Base-by-base conservation (phyloP, 208 protist species). In the Herpetomonas samuelpessoai region DNA sequence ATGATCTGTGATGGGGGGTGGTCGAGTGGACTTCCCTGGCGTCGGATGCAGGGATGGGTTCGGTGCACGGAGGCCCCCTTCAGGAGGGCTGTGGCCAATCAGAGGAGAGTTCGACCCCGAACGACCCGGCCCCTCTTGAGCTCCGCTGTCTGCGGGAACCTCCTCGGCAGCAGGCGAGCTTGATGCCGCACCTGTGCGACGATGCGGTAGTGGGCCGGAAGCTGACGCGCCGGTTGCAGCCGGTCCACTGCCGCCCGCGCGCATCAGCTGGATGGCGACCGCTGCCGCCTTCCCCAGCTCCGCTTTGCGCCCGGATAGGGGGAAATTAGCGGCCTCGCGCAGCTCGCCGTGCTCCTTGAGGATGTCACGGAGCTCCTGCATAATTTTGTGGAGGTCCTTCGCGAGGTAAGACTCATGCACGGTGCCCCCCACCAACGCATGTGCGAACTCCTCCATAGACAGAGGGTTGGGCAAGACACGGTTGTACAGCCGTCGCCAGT, bases 331-430 rank as follows among this genome's bases (percentile, higher is more conserved):
- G 12, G 83, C 83, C 48, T 88, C 71, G 1, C 76, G 55, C 27
- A 91, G 63, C 54, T 84, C 74, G 0, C 88, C 88, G 59, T 83
- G 81, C 49, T 83, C 81, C n/a, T 68, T 58, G 30, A 94, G 52
- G 30, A 91, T 71, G 55, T 77, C 77, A 1, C 82, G 75, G 45
- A 94, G 57, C 62, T 90, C 83, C 50, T 74, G 66, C 57, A 77
- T 69, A 18, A 94, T 71, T 54, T 88, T 88, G 61, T 86, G 76
- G 10, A 94, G 35, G 39, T 90, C 88, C 45, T 77, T 81, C 0
- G 74, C 73, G 2, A 72, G 71, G 54, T 81, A 88, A 27, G 70
- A 48, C 18, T 86, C 69, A 28, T 87, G 67, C 41, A 91, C 39
- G 2, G 30, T 71, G 3, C 88, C 88, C 0, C 70, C 50, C 29